A percentile compares a stretch with the other conserved stretches of the same genome.
These are phyloP conservation scores for Deuterostichococcus epilithicus DNA, from an alignment of 139 green algal species.

Conservation along the genomic window DNA sequence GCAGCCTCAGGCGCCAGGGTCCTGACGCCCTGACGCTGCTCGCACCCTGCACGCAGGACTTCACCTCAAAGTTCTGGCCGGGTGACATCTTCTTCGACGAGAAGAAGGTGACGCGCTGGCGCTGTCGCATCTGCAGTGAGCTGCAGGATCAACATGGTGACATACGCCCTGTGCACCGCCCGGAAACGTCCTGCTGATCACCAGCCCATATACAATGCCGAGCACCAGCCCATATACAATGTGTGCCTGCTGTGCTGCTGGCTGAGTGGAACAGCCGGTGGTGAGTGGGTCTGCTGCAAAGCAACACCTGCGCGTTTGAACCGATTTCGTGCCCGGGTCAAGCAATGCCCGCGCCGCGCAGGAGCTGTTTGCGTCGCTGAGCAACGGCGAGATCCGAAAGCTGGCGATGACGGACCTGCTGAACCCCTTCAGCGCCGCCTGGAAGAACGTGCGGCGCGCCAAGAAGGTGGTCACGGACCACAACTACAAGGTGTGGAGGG, in stretches of 20 bases:
- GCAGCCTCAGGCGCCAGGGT: not conserved
- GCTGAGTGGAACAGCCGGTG: too few species aligned
- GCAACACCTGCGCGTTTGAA: too few species aligned
- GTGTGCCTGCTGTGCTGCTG: too few species aligned
- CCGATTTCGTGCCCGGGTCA: too few species aligned
- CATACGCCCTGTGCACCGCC: too few species aligned
- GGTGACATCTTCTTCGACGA: slow-evolving; percentile 33
- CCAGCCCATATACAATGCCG: too few species aligned
- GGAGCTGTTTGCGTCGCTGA: slow-evolving; percentile 25
- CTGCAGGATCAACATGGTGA: too few species aligned
- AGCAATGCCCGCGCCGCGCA: too few species aligned
- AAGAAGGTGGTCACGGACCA: slow-evolving; percentile 19
- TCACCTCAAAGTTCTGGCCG: slow-evolving; percentile 27
- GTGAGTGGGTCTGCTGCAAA: too few species aligned
- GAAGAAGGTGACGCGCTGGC: slow-evolving; percentile 4
- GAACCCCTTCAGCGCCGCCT: slow-evolving; percentile 25
- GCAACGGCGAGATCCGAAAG: slow-evolving; percentile 19
- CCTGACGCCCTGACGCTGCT: not conserved
- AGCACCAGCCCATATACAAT: too few species aligned
- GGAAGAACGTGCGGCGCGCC: slow-evolving; percentile 21
- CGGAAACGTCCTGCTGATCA: too few species aligned
- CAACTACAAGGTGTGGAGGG: slow-evolving; percentile 24
- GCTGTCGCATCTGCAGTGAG: too few species aligned
- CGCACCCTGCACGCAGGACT: slow-evolving; percentile 1
- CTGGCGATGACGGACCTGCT: slow-evolving; percentile 17